Evolutionary conservation across 2,329 filamentous ascomycete species (phyloP), one percentile per base, ranked within the genome.

Genomic region (Aspergillus fijiensis): DNA sequence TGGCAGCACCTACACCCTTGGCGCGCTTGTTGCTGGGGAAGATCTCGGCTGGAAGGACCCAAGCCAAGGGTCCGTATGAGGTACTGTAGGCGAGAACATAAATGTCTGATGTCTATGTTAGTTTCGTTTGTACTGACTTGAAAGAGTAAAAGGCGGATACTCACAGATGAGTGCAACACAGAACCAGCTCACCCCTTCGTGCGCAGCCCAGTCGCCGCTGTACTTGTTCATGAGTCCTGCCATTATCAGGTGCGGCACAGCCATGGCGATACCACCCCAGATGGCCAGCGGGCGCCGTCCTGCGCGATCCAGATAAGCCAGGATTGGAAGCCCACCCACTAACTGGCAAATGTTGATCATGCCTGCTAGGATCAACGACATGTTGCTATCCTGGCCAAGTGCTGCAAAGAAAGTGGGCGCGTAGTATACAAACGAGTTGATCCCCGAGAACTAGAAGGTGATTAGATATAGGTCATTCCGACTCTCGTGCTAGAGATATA

Each of bases 381-480:
- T 67, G 0, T 72, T 61, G 1, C 63, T 60, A 7, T 77, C 78
- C 29, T 64, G 61, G 0, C 12, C 81, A 61, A 25, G 72, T 74
- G 78, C 77, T 4, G 76, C 79, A 5, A 81, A 80, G 1, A 83
- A 68, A 0, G 76, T 80, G 0, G 80, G 79, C 0, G 75, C 69
- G 65, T 82, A 83, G 71, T 82, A 82, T 39, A 84, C 23, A 23
- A 23, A 23, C 23, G 23, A 23, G 4, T 23, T 23, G 23, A 23
- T 23, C 23, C 23, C 23, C 23, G 23, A 23, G 23, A 23, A 23
- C 23, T 23, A 4, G 23, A 23, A 23, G 23, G 23, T 23, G 23
- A 23, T 23, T 23, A 23, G 23, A 23, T 23, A 23, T 23, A 23
- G 23, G 23, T 23, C 23, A 23, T 23, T 4, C 5, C 23, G 23